These are phyloP conservation scores for Starmerella stigmatis DNA, from an alignment of 805 yeast genomes.

Conservation along the genomic window DNA sequence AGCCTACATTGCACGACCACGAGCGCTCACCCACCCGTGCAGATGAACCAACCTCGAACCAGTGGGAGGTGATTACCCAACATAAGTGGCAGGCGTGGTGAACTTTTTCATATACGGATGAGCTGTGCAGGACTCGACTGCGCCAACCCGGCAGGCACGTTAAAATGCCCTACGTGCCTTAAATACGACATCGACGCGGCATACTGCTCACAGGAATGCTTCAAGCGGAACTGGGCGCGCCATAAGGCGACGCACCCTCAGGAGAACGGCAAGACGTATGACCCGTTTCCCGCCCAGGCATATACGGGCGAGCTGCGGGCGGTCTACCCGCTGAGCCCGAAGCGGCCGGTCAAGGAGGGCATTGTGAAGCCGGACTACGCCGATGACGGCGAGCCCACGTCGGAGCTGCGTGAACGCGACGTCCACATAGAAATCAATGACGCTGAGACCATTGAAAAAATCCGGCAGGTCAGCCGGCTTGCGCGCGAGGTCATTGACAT, in stretches of 20 bases:
- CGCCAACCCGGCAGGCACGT: slow-evolving; percentile 66
- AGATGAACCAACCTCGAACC: no score
- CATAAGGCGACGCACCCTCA: slow-evolving; percentile 69
- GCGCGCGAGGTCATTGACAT: slow-evolving; percentile 85
- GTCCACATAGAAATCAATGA: slow-evolving; percentile 53
- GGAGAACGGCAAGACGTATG: slow-evolving; percentile 42
- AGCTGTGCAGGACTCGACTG: slow-evolving; percentile 72
- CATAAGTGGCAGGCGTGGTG: neutral
- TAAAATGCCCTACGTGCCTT: slow-evolving; percentile 88
- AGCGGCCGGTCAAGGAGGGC: slow-evolving; percentile 58
- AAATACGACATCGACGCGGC: slow-evolving; percentile 51
- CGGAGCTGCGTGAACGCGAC: slow-evolving; percentile 52
- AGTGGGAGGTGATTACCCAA: slow-evolving; percentile 4
- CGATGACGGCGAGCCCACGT: slow-evolving; percentile 59
- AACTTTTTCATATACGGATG: no score
- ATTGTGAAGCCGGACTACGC: slow-evolving; percentile 80
- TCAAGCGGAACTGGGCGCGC: slow-evolving; percentile 42
- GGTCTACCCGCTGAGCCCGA: slow-evolving; percentile 66
- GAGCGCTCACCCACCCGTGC: no score
- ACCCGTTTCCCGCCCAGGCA: slow-evolving; percentile 75
- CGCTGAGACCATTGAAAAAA: slow-evolving; percentile 59
- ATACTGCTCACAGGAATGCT: slow-evolving; percentile 80
- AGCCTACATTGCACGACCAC: no score
- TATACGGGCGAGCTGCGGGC: slow-evolving; percentile 73
- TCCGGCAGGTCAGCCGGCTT: slow-evolving; percentile 61